Percentiles rank a stretch among this genome's conserved stretches.
Conservation (phyloP, 2,329 filamentous ascomycete species). For the Pseudocercospora pini-densiflorae region DNA sequence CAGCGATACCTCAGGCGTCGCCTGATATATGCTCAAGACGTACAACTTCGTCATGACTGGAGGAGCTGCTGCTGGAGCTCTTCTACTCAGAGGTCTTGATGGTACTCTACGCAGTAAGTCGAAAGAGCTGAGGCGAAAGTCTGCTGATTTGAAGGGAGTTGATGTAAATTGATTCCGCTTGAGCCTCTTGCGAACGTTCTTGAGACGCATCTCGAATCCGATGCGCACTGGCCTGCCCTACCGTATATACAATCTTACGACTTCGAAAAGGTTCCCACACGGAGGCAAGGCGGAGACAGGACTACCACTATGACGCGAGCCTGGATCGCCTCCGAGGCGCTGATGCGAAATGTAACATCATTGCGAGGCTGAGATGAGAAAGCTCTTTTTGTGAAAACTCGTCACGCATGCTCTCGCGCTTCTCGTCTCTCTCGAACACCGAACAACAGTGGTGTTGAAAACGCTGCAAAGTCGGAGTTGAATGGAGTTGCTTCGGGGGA, state of each 20-base stretch:
- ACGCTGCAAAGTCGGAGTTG: constrained; percentile 8
- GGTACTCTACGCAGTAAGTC: background rate
- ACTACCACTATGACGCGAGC: background rate
- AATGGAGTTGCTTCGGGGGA: constrained; percentile 7
- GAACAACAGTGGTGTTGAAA: constrained; percentile 2
- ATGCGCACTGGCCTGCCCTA: background rate
- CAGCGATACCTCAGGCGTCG: constrained; percentile 19
- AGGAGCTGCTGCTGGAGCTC: background rate
- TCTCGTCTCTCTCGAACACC: background rate
- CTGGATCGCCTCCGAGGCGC: background rate
- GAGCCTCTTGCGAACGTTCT: background rate
- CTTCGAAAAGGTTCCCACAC: background rate
- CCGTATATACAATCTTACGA: constrained; percentile 4
- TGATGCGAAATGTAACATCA: background rate
- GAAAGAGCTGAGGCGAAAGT: background rate
- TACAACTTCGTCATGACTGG: constrained; percentile 13
- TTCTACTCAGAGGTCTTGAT: background rate
- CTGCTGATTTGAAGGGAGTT: background rate
- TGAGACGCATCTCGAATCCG: background rate
- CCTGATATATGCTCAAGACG: constrained; percentile 23
- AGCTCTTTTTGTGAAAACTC: background rate
- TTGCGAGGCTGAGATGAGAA: background rate
- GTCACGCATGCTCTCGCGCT: background rate
- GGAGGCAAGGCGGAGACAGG: background rate
- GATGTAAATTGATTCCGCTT: background rate